phyloP scores from a whole-genome alignment of 441 rosid species.

The Croton laevigatus region DNA sequence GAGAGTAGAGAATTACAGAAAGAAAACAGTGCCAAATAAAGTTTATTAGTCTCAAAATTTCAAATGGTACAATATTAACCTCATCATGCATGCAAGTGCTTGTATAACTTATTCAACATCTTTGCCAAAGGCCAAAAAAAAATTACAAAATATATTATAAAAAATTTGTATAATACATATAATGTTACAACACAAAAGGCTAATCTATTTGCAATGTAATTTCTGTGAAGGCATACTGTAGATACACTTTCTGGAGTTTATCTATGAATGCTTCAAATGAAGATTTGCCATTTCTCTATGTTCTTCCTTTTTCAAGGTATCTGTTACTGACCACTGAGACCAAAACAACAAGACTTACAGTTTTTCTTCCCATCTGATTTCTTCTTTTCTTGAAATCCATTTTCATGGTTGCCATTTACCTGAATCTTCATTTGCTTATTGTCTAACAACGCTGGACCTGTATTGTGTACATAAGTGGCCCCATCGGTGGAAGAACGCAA shows the following conservation, averaged over 20 bases:
- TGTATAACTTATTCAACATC: background rate
- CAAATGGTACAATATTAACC: background rate
- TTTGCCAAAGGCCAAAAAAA: background rate
- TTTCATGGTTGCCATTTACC: constrained; percentile 27
- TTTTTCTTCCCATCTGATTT: constrained; percentile 25
- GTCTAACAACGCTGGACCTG: constrained; percentile 19
- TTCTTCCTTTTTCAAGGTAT: background rate
- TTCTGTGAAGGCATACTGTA: background rate
- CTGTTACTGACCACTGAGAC: constrained; percentile 15
- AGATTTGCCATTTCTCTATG: background rate
- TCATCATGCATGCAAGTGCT: background rate
- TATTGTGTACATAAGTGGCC: constrained; percentile 22
- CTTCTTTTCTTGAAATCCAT: constrained; percentile 24
- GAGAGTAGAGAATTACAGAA: no score
- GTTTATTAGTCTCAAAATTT: background rate
- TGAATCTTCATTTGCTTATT: constrained; percentile 13
- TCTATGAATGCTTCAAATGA: background rate
- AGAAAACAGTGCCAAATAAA: background rate
- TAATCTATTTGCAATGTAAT: background rate
- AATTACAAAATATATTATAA: background rate
- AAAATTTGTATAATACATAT: background rate
- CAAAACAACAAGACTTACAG: constrained; percentile 45
- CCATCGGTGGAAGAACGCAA: constrained; percentile 26
- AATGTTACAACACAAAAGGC: background rate
- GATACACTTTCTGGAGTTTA: background rate